Evolutionary conservation across 2,329 filamentous ascomycete genomes (phyloP).

Genomic region (Curvularia verruculosa): DNA sequence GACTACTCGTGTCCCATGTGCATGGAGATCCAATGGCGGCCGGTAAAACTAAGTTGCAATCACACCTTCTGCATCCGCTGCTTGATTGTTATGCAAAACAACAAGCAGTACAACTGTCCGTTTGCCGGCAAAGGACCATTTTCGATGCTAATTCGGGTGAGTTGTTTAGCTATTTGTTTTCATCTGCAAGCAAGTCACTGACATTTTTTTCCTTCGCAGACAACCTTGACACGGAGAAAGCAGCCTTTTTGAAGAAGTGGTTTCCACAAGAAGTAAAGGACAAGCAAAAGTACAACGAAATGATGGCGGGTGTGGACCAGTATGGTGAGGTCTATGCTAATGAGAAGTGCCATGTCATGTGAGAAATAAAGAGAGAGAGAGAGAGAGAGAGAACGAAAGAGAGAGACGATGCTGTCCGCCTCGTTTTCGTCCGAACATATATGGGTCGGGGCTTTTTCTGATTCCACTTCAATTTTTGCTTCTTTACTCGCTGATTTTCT

Average conservation of each 20-base stretch:
- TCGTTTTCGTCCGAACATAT: not conserved
- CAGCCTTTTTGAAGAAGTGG: conserved; percentile 73
- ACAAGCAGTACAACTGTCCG: conserved; percentile 71
- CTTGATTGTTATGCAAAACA: conserved; percentile 77
- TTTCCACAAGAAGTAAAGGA: conserved; percentile 75
- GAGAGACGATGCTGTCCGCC: not conserved
- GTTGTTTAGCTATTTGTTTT: conserved; percentile 32
- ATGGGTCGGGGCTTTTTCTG: not conserved
- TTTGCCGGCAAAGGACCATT: conserved; percentile 76
- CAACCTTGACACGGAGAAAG: conserved; percentile 72
- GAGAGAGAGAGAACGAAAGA: not conserved
- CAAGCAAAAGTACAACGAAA: conserved; percentile 70
- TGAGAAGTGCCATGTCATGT: conserved; percentile 66
- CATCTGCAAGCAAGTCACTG: not conserved
- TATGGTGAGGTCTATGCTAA: conserved; percentile 70
- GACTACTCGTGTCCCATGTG: conserved; percentile 86
- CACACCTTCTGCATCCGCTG: conserved; percentile 87
- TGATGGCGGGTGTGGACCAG: conserved; percentile 73
- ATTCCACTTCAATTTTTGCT: not conserved
- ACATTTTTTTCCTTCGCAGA: conserved; percentile 51
- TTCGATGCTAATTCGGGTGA: conserved; percentile 70
- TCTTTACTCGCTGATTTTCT: not conserved
- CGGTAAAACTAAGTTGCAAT: conserved; percentile 74
- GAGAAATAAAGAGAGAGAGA: conserved; percentile 1
- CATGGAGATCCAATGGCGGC: conserved; percentile 78